Base-by-base conservation (phyloP, 2,329 filamentous ascomycete species). In the Tolypocladium pustulatum region DNA sequence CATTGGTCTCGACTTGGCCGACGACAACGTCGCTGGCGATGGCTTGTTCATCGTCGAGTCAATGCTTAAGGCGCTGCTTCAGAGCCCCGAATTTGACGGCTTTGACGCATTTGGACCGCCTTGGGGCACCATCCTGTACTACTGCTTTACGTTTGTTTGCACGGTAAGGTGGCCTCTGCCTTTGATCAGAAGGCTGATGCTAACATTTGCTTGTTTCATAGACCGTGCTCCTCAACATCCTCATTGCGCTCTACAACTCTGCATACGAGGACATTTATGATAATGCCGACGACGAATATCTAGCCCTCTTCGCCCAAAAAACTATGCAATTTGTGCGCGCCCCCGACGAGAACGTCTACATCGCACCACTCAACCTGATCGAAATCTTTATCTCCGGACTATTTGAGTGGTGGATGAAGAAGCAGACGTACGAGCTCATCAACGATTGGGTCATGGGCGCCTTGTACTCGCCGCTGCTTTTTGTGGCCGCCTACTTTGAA, bases 281-380 rank as follows among this genome's bases (percentile, higher is more conserved):
- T 53, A 92, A 99, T 68, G 91, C 94, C 5, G 88, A 91, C 64
- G 94, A 99, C 72, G 94, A 99, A 72, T 99, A 91, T 73, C 86
- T 99, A 71, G 93, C 91, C 0, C 82, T 97, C 4, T 97, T 96
- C 73, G 83, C 90, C 0, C 89, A 95, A 65, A 96, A 96, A 74
- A 97, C 94, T 0, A 90, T 97, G 82, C 91, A 96, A 67, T 99
- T 97, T 67, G 90, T 97, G 22, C 90, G 94, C 55, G 94, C 94
- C 0, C 94, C 94, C 0, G 94, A 99, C 66, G 94, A 99, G 72
- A 99, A 99, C 65, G 94, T 99, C 58, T 99, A 94, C 74, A 96
- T 99, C 67, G 87, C 94, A 0, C 94, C 94, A 0, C 89, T 99
- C 74, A 99, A 99, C 71, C 80, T 99, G 2, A 82, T 99, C 61